Percentiles rank a stretch among this genome's conserved stretches.
Evolutionary conservation across 2,329 filamentous ascomycete genomes (phyloP).

Genomic region (Leptographium lundbergii): DNA sequence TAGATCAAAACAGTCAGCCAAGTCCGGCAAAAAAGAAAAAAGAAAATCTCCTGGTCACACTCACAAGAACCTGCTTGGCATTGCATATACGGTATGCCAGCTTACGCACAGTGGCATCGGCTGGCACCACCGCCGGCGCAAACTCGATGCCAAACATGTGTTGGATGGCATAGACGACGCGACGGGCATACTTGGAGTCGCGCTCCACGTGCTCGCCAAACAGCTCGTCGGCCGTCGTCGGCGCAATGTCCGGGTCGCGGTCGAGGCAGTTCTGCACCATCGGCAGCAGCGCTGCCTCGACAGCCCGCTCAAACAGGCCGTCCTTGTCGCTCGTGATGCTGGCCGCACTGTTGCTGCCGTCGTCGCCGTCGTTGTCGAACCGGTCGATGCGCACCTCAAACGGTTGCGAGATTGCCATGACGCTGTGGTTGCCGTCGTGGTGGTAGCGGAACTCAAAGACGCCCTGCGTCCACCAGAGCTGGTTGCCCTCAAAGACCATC

Average conservation of each 20-base stretch:
- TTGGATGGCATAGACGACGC: conserved; percentile 86
- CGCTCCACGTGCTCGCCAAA: conserved; percentile 80
- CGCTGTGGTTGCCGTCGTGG: conserved; percentile 81
- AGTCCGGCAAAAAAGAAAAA: background rate
- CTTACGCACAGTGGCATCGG: conserved; percentile 82
- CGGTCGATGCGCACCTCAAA: conserved; percentile 80
- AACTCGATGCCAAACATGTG: conserved; percentile 98
- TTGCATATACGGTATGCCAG: conserved; percentile 91
- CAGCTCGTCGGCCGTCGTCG: conserved; percentile 61
- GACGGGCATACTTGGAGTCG: conserved; percentile 75
- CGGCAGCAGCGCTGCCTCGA: conserved; percentile 68
- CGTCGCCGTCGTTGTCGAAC: conserved; percentile 59
- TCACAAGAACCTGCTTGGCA: conserved; percentile 85
- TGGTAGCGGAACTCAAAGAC: conserved; percentile 97
- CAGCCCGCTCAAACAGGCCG: conserved; percentile 50
- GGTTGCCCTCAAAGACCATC: conserved; percentile 80
- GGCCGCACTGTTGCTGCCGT: conserved; percentile 21
- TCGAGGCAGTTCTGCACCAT: conserved; percentile 89
- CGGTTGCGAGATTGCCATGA: conserved; percentile 85
- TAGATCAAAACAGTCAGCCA: conserved; percentile 20
- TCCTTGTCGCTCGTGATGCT: conserved; percentile 21
- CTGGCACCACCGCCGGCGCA: conserved; percentile 79
- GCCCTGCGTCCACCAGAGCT: conserved; percentile 93
- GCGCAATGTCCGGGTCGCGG: conserved; percentile 80
- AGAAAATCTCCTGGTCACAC: conserved; percentile 24